Percentiles rank a stretch among this genome's conserved stretches.
phyloP scores from a whole-genome alignment of 2,329 filamentous ascomycete species.

The Berkeleyomyces rouxiae region DNA sequence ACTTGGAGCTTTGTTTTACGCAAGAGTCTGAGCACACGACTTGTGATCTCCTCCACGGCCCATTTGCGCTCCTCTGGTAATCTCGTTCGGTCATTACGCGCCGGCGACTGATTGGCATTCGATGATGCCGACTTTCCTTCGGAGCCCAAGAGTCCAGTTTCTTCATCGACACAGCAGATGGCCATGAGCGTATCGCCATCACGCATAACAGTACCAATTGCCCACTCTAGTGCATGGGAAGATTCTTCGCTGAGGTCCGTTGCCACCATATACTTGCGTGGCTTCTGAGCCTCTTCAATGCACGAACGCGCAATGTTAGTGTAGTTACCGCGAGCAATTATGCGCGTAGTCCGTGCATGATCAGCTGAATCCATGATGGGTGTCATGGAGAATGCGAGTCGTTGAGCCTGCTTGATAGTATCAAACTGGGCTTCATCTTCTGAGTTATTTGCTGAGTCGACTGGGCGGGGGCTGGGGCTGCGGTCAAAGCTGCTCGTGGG shows the following conservation, averaged over 20 bases:
- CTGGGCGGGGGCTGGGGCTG: slow-evolving; percentile 29
- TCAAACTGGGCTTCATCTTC: slow-evolving; percentile 73
- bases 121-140: slow-evolving; percentile 11
- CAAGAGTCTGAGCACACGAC: slow-evolving; percentile 68
- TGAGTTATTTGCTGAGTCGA: slow-evolving; percentile 50
- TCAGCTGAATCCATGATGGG: slow-evolving; percentile 60
- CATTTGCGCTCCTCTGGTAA: slow-evolving; percentile 64
- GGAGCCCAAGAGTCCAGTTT: slow-evolving; percentile 39
- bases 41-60: slow-evolving; percentile 70
- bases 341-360: slow-evolving; percentile 67
- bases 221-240: slow-evolving; percentile 91
- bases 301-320: slow-evolving; percentile 57
- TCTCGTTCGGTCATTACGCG: slow-evolving; percentile 32
- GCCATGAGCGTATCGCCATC: slow-evolving; percentile 89
- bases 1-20: slow-evolving; percentile 87
- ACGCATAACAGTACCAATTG: slow-evolving; percentile 81
- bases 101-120: slow-evolving; percentile 12
- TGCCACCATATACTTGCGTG: slow-evolving; percentile 87
- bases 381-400: slow-evolving; percentile 64
- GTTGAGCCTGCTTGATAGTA: slow-evolving; percentile 78
- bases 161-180: slow-evolving; percentile 87
- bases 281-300: slow-evolving; percentile 58
- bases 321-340: slow-evolving; percentile 82
- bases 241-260: slow-evolving; percentile 91
- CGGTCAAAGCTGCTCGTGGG: slow-evolving; percentile 74